Conservation (phyloP, 2,329 filamentous ascomycete genomes). For the Didymella glomerata region DNA sequence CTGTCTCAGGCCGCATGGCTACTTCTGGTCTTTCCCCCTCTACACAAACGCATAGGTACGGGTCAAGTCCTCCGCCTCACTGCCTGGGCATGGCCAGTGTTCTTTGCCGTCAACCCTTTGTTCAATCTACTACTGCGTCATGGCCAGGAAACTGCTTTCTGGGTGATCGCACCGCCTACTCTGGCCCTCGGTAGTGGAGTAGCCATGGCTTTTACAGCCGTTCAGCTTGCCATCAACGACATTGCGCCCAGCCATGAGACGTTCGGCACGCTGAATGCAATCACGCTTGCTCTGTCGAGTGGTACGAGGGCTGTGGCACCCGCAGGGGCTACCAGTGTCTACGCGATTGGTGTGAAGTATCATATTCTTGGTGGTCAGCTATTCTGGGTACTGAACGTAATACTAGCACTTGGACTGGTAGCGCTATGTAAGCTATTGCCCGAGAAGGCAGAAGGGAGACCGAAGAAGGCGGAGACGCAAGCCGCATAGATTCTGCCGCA, state of each 20-base stretch:
- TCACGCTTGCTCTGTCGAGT: conserved; percentile 69
- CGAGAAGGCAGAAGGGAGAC: conserved; percentile 34
- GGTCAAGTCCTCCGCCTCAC: conserved; percentile 69
- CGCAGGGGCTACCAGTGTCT: conserved; percentile 71
- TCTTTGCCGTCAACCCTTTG: conserved; percentile 65
- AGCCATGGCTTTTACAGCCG: conserved; percentile 73
- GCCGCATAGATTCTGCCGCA: neutral
- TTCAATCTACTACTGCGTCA: conserved; percentile 65
- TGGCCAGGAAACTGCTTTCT: conserved; percentile 62
- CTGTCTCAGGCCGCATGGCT: conserved; percentile 75
- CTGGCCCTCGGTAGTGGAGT: conserved; percentile 69
- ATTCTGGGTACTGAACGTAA: conserved; percentile 67
- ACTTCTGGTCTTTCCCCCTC: conserved; percentile 71
- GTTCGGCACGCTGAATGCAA: conserved; percentile 75
- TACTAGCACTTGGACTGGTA: conserved; percentile 32
- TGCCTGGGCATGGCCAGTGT: conserved; percentile 67
- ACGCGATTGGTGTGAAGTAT: conserved; percentile 69
- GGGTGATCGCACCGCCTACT: conserved; percentile 58
- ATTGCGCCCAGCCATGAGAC: conserved; percentile 70
- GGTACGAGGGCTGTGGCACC: conserved; percentile 72
- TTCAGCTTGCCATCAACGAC: conserved; percentile 79
- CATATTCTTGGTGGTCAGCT: conserved; percentile 71
- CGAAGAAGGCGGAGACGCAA: neutral
- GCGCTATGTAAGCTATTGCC: conserved; percentile 33
- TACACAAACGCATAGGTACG: conserved; percentile 73